Evolutionary conservation across 495 filamentous ascomycete genomes (phyloP).

Genomic region (Penicillium malachiteum): DNA sequence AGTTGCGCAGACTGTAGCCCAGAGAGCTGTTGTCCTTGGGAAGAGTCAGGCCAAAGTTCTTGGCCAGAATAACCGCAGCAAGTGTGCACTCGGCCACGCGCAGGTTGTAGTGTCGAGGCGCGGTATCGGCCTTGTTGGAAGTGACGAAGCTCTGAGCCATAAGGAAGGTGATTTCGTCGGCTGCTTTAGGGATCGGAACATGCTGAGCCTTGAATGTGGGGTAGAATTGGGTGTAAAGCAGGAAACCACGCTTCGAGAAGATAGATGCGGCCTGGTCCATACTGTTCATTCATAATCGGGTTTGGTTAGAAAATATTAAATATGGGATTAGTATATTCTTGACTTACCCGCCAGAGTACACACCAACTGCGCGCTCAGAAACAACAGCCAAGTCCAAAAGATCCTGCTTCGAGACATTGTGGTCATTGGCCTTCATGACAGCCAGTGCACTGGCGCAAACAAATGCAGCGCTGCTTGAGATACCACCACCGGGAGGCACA

Average conservation of each 20-base stretch:
- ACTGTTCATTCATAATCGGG: constrained; percentile 13
- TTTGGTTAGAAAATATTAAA: not conserved
- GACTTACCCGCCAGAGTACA: constrained; percentile 88
- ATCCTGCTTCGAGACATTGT: constrained; percentile 82
- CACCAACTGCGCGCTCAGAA: constrained; percentile 89
- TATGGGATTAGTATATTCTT: constrained; percentile 29
- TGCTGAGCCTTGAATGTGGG: constrained; percentile 73
- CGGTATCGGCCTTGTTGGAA: constrained; percentile 91
- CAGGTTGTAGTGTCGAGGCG: constrained; percentile 91
- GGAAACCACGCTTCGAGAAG: constrained; percentile 79
- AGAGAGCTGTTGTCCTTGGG: constrained; percentile 80
- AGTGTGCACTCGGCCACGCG: constrained; percentile 93
- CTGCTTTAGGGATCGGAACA: constrained; percentile 78
- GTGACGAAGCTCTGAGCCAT: constrained; percentile 93
- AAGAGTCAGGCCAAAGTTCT: constrained; percentile 61
- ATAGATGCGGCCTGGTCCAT: constrained; percentile 99
- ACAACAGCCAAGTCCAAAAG: constrained; percentile 89
- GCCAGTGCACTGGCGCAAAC: constrained; percentile 88
- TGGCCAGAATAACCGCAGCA: constrained; percentile 73
- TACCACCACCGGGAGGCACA: constrained; percentile 85
- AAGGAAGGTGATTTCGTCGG: constrained; percentile 83
- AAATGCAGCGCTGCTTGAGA: constrained; percentile 93
- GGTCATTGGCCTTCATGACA: constrained; percentile 82
- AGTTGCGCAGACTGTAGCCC: constrained; percentile 77
- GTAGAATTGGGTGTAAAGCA: constrained; percentile 86